phyloP scores from a whole-genome alignment of 2,329 filamentous ascomycete species.

The Fusarium temperatum region DNA sequence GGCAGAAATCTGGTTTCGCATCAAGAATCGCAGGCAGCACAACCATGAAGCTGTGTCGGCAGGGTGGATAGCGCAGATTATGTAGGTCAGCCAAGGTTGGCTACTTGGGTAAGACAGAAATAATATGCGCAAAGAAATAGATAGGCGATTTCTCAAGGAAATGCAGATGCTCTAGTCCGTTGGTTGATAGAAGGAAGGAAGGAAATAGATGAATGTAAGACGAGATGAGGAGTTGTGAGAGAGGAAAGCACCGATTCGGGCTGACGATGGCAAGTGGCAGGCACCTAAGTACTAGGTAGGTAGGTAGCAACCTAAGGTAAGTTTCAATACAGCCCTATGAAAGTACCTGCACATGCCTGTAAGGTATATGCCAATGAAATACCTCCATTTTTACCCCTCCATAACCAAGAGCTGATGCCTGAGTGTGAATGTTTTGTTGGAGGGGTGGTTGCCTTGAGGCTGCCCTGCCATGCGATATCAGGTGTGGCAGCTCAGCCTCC shows the following conservation, averaged over 20 bases:
- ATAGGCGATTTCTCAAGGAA: neutral
- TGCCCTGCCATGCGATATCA: constrained; percentile 15
- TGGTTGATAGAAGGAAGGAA: neutral
- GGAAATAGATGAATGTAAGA: constrained; percentile 2
- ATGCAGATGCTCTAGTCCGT: neutral
- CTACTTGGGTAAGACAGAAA: neutral
- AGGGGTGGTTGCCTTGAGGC: constrained; percentile 33
- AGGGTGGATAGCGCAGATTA: neutral
- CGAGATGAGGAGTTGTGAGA: neutral
- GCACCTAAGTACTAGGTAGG: neutral
- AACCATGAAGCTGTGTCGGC: constrained; percentile 8
- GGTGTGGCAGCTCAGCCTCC: constrained; percentile 1
- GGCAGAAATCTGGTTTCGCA: neutral
- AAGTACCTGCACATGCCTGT: neutral
- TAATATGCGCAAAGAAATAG: neutral
- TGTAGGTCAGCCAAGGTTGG: neutral
- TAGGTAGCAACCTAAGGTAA: neutral
- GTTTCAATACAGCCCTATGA: constrained; percentile 7
- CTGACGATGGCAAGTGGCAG: constrained; percentile 12
- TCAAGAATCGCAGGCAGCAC: neutral
- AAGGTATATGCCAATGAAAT: neutral
- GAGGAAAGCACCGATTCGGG: neutral
- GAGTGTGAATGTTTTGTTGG: constrained; percentile 6
- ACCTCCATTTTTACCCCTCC: neutral
- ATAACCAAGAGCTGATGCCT: constrained; percentile 22